Conservation (phyloP, 257 asterid genomes). For the Solanum tarapatanum region DNA sequence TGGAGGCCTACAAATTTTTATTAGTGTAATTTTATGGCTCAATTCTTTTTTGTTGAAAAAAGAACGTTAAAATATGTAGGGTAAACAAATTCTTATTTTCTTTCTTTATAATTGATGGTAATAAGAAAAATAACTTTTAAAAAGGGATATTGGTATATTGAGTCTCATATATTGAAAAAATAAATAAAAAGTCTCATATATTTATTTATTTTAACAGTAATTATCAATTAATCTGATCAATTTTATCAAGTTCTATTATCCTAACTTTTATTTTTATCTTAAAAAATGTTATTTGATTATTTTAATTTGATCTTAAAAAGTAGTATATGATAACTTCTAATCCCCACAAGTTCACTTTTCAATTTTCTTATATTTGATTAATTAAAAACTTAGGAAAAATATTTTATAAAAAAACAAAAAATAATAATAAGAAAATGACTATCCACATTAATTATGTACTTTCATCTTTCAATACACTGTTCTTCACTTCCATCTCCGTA, state of each 20-base stretch:
- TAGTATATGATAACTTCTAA: neutral
- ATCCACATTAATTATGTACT: neutral
- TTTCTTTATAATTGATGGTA: neutral
- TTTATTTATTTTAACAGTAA: neutral
- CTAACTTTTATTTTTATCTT: too few relatives aligned
- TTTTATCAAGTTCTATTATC: neutral
- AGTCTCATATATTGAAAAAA: neutral
- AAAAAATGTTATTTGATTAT: neutral
- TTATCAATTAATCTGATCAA: neutral
- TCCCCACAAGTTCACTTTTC: neutral
- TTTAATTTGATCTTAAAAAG: too few relatives aligned
- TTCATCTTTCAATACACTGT: too few relatives aligned
- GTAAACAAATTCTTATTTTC: neutral
- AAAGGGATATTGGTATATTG: neutral
- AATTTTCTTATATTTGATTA: too few relatives aligned
- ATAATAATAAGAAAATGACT: too few relatives aligned
- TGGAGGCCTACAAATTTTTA: neutral
- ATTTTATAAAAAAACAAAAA: too few relatives aligned
- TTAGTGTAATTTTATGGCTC: neutral
- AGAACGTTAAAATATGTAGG: neutral
- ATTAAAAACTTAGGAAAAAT: too few relatives aligned
- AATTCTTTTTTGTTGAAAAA: neutral
- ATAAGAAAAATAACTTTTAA: neutral
- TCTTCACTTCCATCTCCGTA: neutral
- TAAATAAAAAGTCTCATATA: neutral